A percentile compares a stretch with the other conserved stretches of the same genome.
Evolutionary conservation across 164 flowering plant species (phyloP).

Genomic region (Vitis rotundifolia): DNA sequence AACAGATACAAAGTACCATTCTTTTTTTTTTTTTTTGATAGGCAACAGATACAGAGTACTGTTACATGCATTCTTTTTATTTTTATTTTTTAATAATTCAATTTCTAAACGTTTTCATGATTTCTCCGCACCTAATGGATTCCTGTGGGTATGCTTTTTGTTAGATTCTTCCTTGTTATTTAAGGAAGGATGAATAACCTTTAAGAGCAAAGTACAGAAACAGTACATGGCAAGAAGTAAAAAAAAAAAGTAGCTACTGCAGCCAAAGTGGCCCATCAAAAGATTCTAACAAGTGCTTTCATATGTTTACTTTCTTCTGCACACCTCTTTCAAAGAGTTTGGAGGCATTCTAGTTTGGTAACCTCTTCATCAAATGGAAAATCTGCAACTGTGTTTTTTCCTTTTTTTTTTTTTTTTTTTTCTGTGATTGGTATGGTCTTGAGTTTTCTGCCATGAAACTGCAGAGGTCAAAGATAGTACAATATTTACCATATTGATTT

Average conservation of each 20-base stretch:
- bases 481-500: neutral
- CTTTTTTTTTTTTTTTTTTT: neutral
- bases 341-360: neutral
- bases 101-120: too few species aligned
- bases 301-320: neutral
- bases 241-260: too few species aligned
- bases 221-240: too few species aligned
- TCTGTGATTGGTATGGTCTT: neutral
- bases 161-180: neutral
- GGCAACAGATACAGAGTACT: neutral
- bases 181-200: too few species aligned
- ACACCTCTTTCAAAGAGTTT: neutral
- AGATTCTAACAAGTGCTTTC: neutral
- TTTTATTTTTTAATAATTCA: neutral
- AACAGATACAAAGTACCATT: neutral
- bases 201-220: too few species aligned
- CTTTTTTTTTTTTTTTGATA: neutral
- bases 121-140: neutral
- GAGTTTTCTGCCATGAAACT: neutral
- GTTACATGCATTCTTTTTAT: neutral
- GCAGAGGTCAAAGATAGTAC: slow-evolving; percentile 2
- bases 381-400: neutral
- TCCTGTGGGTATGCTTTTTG: neutral
- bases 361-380: neutral
- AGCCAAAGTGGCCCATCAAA: too few species aligned